Base-by-base conservation (phyloP, 2,329 filamentous ascomycete genomes). In the Phoma herbarum region DNA sequence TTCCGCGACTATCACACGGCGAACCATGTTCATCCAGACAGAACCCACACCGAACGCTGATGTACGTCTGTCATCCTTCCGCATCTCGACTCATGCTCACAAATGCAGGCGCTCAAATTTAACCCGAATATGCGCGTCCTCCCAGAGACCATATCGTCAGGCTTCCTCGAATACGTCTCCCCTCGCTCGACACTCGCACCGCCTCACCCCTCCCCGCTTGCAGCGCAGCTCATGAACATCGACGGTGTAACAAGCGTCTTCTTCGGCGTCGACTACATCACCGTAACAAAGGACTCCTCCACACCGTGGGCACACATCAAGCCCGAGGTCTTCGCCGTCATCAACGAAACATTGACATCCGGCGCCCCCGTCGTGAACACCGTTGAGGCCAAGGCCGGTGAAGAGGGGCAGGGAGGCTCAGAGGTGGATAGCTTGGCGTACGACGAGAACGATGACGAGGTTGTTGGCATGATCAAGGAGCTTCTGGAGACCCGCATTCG, bases 401-500 rank as follows among this genome's bases (percentile, higher is more conserved):
- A 82, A 47, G 79, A 85, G 73, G 79, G 81, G 26, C 80, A 85
- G 70, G 79, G 80, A 57, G 78, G 78, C 48, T 77, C 69, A 14
- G 82, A 82, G 62, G 85, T 86, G 61, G 92, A 96, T 70, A 90
- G 87, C 60, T 81, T 97, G 50, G 86, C 86, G 22, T 97, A 94
- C 77, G 88, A 94, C 69, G 93, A 97, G 74, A 89, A 96, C 62
- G 95, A 99, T 75, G 90, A 89, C 66, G 95, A 99, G 79, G 92
- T 97, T 11, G 90, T 99, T 9, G 90, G 92, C 59, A 98, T 98
- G 95, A 98, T 99, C 80, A 97, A 98, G 81, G 95, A 99, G 80
- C 82, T 99, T 29, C 83, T 99, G 33, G 95, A 99, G 79, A 99
- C 95, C 25, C 85, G 95, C 62, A 97, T 99, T 72, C 86, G 95